Evolutionary conservation across 2,329 filamentous ascomycete species (phyloP), one percentile per base, ranked within the genome.

Genomic region (Elsinoe necatrix): DNA sequence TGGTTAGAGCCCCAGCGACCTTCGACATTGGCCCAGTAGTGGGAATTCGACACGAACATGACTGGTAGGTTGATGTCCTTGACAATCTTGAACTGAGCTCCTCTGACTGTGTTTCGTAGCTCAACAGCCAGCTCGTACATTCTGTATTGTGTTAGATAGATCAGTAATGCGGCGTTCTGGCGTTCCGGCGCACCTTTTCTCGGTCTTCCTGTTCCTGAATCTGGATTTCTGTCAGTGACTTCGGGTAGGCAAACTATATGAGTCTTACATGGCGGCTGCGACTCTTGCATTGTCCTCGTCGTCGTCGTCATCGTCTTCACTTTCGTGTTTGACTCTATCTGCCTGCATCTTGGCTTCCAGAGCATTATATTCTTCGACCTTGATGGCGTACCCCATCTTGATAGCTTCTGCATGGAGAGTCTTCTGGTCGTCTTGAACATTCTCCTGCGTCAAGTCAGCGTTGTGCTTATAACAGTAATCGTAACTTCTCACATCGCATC

Each of bases 41-140:
- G 65, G 6, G 34, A 12, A 20, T 65, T 67, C 3, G 64, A 66
- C 11, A 68, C 61, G 52, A 56, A 61, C 35, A 59, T 60, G 18
- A 66, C 61, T 0, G 50, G 20, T 1, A 64, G 4, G 65, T 34
- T 34, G 60, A 57, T 5, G 56, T 54, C 11, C 16, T 45, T 58
- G 14, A 55, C 50, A 16, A 56, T 8, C n/a, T 54, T 55, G 16
- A 64, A 37, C 8, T 35, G 16, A 1, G 25, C 16, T 4, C 34
- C 59, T 48, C 61, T 50, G 8, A 58, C 14, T 2, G 14, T 3
- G 31, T 63, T 66, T 21, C 65, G 61, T 2, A 61, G 57, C 1
- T 61, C 7, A 11, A 66, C 62, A 1, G 64, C 47, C 0, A 23
- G 23, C 2, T 55, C 55, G 9, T 25, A 31, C 25, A 31, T 50